Percentiles rank a stretch among this genome's conserved stretches.
Evolutionary conservation across 495 filamentous ascomycete species (phyloP).

Genomic region (Collariella sp.): DNA sequence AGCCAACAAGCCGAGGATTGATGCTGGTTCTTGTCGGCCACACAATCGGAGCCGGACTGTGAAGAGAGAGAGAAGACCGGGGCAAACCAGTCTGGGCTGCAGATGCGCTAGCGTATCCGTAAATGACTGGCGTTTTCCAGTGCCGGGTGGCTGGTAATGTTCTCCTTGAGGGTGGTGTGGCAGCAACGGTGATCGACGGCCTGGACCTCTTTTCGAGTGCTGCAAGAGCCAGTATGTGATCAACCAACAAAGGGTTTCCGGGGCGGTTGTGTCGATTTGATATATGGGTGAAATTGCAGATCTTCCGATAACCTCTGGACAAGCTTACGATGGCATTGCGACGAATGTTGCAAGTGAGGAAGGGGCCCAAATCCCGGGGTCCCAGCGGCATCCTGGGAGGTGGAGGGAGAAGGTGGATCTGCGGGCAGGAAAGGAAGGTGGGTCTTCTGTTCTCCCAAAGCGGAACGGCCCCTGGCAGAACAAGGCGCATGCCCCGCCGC

Average conservation of each 20-base stretch:
- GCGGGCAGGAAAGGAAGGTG: background rate
- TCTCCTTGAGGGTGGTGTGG: too few species aligned
- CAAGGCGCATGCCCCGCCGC: background rate
- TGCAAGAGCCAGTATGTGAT: too few species aligned
- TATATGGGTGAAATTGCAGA: background rate
- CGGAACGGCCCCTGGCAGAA: background rate
- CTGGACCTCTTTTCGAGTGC: too few species aligned
- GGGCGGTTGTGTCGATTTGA: too few species aligned
- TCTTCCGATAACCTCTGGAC: background rate
- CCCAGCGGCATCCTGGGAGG: background rate
- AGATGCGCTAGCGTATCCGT: too few species aligned
- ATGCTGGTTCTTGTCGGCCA: background rate
- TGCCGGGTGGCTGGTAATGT: conserved; percentile 10
- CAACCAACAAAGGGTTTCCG: too few species aligned
- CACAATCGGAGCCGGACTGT: conserved; percentile 2
- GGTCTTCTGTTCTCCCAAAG: conserved; percentile 2
- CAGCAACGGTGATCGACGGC: conserved; percentile 7
- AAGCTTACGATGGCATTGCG: background rate
- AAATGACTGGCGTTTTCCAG: background rate
- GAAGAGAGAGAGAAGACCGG: conserved; percentile 1
- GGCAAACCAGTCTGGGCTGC: background rate
- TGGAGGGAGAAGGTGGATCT: background rate
- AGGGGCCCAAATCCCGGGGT: background rate
- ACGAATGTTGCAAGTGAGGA: background rate
- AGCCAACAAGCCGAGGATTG: background rate